These are phyloP conservation scores for Triticum urartu DNA, from an alignment of 176 grass and related monocot genomes.

Conservation along the genomic window DNA sequence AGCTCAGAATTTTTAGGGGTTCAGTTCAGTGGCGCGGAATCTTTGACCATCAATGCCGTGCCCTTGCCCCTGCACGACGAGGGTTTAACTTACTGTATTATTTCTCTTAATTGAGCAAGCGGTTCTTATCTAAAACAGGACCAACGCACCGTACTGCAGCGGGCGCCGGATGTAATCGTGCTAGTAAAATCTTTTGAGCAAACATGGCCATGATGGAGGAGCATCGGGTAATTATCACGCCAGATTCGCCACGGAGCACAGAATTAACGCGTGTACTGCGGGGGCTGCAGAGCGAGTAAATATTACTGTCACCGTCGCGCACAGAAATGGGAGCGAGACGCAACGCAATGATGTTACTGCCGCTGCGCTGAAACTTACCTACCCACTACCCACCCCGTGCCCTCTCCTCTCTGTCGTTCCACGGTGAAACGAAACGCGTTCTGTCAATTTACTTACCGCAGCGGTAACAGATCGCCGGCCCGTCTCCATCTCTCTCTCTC, in stretches of 20 bases:
- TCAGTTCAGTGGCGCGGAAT: neutral
- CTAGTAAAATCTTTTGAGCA: neutral
- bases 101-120: no score
- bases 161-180: no score
- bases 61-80: neutral
- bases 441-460: neutral
- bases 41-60: conserved; percentile 3
- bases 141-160: neutral
- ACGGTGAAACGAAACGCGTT: neutral
- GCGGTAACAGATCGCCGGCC: neutral
- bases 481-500: neutral
- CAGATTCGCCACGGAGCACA: neutral
- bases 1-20: neutral
- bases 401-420: neutral
- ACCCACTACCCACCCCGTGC: neutral
- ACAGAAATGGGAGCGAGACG: neutral
- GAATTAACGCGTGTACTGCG: neutral
- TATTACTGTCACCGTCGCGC: neutral
- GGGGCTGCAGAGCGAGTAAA: neutral
- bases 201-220: neutral
- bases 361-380: neutral
- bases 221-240: neutral
- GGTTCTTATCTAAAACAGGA: neutral
- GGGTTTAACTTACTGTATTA: neutral
- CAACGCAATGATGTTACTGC: conserved; percentile 28